These are phyloP conservation scores for Fraxinus sp. DNA, from an alignment of 305 asterid genomes.

Conservation along the genomic window DNA sequence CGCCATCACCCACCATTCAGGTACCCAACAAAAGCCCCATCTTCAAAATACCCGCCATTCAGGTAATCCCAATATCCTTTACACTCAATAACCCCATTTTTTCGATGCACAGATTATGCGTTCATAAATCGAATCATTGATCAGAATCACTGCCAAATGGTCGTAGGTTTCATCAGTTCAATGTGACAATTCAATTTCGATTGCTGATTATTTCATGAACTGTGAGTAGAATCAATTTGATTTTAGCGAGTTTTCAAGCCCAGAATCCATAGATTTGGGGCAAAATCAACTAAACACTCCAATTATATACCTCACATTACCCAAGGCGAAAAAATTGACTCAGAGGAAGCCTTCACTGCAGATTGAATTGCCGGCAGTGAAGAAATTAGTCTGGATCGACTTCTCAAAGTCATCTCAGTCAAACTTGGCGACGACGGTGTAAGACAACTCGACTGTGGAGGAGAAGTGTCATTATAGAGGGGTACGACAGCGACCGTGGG, in stretches of 20 bases:
- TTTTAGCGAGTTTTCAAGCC: too few relatives aligned
- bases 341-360: constrained; percentile 4
- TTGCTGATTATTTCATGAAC: too few relatives aligned
- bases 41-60: too few relatives aligned
- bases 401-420: constrained; percentile 15
- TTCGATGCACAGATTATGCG: too few relatives aligned
- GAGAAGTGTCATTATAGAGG: constrained; percentile 24
- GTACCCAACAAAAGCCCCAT: too few relatives aligned
- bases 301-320: constrained; percentile 14
- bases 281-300: neutral
- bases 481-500: constrained; percentile 26
- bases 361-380: constrained; percentile 24
- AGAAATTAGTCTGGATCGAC: constrained; percentile 31
- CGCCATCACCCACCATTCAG: too few relatives aligned
- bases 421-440: neutral
- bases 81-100: too few relatives aligned
- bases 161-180: neutral
- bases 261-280: neutral
- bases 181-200: too few relatives aligned
- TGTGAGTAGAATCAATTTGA: too few relatives aligned
- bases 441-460: constrained; percentile 33
- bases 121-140: too few relatives aligned
- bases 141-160: too few relatives aligned
- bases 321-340: neutral
- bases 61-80: too few relatives aligned